A percentile compares a stretch with the other conserved stretches of the same genome.
phyloP scores from a whole-genome alignment of 306 rosid species.

The Alnus glutinosa region DNA sequence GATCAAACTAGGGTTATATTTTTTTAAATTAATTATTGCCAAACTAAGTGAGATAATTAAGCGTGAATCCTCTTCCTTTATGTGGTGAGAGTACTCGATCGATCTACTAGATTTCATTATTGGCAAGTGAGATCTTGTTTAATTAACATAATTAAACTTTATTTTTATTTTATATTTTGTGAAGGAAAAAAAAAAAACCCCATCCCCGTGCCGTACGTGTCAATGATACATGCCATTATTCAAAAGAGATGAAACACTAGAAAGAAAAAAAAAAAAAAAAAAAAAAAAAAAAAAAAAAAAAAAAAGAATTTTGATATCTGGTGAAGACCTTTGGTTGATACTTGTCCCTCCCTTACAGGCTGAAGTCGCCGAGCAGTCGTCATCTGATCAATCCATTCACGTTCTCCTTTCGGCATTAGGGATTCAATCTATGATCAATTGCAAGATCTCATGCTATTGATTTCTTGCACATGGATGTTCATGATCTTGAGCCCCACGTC shows the following conservation, averaged over 20 bases:
- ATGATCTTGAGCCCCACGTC: conserved; percentile 60
- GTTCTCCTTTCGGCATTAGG: conserved; percentile 38
- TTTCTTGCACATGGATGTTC: conserved; percentile 64
- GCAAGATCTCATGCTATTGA: conserved; percentile 44
- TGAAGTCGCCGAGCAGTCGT: conserved; percentile 57
- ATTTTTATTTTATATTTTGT: no score
- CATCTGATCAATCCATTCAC: conserved; percentile 54
- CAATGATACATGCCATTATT: neutral
- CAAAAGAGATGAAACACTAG: neutral
- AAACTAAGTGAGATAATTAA: no score
- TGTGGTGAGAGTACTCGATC: no score
- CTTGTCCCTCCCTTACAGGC: conserved; percentile 56
- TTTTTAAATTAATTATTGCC: no score
- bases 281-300: neutral
- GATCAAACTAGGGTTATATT: no score
- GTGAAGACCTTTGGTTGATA: conserved; percentile 51
- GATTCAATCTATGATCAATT: conserved; percentile 49
- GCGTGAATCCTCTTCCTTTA: no score
- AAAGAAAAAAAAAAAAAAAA: neutral
- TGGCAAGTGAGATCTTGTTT: no score
- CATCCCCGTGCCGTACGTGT: no score
- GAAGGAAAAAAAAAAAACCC: no score
- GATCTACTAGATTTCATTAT: no score
- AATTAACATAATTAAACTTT: no score
- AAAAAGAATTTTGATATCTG: conserved; percentile 19